A percentile compares a stretch with the other conserved stretches of the same genome.
These are phyloP conservation scores for Trypanosoma congolense DNA, from an alignment of 208 protist genomes.

Conservation along the genomic window DNA sequence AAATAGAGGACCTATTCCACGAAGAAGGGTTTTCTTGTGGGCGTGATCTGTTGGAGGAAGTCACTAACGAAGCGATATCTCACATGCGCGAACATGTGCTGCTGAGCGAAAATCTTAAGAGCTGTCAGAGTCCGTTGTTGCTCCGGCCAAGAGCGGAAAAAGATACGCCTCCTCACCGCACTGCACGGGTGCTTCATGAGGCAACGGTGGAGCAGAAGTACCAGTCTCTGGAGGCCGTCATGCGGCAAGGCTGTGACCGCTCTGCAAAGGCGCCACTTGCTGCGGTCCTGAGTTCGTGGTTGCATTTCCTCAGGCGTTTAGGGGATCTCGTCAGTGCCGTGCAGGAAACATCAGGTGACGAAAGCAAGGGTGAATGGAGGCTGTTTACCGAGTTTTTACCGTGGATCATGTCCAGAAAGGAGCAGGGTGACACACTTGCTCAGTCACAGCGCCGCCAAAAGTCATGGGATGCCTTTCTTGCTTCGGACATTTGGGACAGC, in stretches of 20 bases:
- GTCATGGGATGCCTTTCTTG: constrained; percentile 21
- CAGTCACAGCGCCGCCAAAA: constrained; percentile 19
- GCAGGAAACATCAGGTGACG: constrained; percentile 5
- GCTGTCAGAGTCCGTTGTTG: constrained; percentile 62
- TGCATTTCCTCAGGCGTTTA: constrained; percentile 17
- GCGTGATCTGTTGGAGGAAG: constrained; percentile 40
- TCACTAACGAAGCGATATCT: constrained; percentile 14
- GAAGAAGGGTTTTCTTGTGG: constrained; percentile 8
- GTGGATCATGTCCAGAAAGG: constrained; percentile 57
- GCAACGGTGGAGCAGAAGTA: constrained; percentile 14
- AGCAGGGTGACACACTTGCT: constrained; percentile 34
- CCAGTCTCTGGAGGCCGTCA: constrained; percentile 23
- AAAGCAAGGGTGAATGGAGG: constrained; percentile 24
- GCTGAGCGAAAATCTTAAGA: constrained; percentile 34
- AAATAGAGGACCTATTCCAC: constrained; percentile 34
- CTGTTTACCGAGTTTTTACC: constrained; percentile 42
- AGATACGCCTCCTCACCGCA: constrained; percentile 10
- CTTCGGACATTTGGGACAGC: constrained; percentile 20
- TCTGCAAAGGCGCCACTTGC: constrained; percentile 56
- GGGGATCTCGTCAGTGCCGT: constrained; percentile 25
- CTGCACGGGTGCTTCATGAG: constrained; percentile 7
- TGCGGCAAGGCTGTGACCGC: constrained; percentile 40
- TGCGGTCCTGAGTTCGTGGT: constrained; percentile 13
- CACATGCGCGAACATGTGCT: constrained; percentile 36
- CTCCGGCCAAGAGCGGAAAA: constrained; percentile 26